These are phyloP conservation scores for Platanthera zijinensis DNA, from an alignment of 106 monocot genomes.

Conservation along the genomic window DNA sequence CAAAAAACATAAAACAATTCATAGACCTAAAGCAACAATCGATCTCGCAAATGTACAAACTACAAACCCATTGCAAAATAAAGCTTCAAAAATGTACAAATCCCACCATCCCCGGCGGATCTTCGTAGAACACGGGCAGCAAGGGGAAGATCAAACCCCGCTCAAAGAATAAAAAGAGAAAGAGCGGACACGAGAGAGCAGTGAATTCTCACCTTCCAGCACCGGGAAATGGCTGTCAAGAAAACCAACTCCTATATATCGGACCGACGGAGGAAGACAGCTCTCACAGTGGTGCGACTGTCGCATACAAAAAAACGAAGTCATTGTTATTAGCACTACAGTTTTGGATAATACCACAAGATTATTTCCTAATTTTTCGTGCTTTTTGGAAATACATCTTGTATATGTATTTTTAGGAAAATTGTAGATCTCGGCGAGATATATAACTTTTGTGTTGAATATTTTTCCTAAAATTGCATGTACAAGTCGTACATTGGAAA, in stretches of 20 bases:
- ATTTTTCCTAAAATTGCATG: too few species aligned
- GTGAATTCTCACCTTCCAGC: background rate
- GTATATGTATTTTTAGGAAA: too few species aligned
- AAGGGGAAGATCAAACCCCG: background rate
- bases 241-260: background rate
- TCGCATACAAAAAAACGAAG: too few species aligned
- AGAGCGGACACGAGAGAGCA: background rate
- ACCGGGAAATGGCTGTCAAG: background rate
- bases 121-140: background rate
- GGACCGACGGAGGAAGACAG: too few species aligned
- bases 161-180: background rate
- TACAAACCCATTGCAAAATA: background rate
- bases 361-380: too few species aligned
- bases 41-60: background rate
- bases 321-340: too few species aligned
- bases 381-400: too few species aligned
- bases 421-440: too few species aligned
- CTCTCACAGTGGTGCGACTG: too few species aligned
- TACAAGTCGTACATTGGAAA: too few species aligned
- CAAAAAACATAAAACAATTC: background rate
- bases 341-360: too few species aligned
- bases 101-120: background rate
- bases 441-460: too few species aligned
- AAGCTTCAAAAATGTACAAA: background rate
- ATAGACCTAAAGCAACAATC: background rate